These are phyloP conservation scores for Macrophomina pseudophaseolina DNA, from an alignment of 2,329 filamentous ascomycete genomes.

Conservation along the genomic window DNA sequence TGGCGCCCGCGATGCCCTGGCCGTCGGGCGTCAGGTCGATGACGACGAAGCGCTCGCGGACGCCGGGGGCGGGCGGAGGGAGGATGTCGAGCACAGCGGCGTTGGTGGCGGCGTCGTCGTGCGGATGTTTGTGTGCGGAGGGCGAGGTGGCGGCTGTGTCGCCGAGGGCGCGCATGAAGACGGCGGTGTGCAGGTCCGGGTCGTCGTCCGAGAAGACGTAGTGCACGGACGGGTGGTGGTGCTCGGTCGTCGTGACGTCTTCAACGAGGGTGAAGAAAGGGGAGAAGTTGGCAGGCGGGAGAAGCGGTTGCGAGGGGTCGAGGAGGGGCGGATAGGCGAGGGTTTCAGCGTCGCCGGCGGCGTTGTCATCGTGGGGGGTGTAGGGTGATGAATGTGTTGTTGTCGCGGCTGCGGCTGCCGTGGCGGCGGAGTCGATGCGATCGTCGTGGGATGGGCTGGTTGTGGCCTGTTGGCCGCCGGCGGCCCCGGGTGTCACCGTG, in stretches of 20 bases:
- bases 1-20: slow-evolving; percentile 66
- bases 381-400: neutral
- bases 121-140: neutral
- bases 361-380: slow-evolving; percentile 3
- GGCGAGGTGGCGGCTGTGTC: slow-evolving; percentile 45
- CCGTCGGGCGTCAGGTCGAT: slow-evolving; percentile 57
- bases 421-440: neutral
- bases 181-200: slow-evolving; percentile 72
- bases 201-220: slow-evolving; percentile 96
- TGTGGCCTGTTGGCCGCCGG: neutral
- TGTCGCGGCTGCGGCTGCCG: neutral
- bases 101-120: slow-evolving; percentile 31
- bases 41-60: slow-evolving; percentile 62
- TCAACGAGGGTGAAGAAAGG: slow-evolving; percentile 87
- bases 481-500: neutral
- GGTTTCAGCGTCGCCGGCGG: slow-evolving; percentile 20
- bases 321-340: slow-evolving; percentile 12
- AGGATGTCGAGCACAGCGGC: slow-evolving; percentile 41
- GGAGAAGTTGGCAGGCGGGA: slow-evolving; percentile 57
- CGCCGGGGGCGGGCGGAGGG: slow-evolving; percentile 52
- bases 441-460: neutral
- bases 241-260: slow-evolving; percentile 73
- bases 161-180: slow-evolving; percentile 62
- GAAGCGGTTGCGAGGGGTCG: slow-evolving; percentile 4
- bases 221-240: slow-evolving; percentile 83